Conservation (phyloP, 116 monocot genomes). For the Zostera marina region DNA sequence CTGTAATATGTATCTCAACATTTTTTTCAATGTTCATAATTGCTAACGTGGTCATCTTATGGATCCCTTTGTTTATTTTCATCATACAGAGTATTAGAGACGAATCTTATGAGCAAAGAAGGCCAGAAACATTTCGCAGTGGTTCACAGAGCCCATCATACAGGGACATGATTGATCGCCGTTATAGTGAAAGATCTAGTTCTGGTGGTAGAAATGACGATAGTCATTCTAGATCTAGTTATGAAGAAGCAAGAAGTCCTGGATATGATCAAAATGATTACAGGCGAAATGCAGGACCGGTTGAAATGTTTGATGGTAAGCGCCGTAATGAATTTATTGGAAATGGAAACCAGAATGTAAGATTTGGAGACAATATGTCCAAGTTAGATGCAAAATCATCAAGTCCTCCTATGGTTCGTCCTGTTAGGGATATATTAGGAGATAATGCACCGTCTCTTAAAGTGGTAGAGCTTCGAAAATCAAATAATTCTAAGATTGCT, state of each 20-base stretch:
- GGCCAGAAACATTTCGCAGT: constrained; percentile 26
- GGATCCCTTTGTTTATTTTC: neutral
- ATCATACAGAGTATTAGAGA: constrained; percentile 30
- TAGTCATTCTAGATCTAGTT: constrained; percentile 27
- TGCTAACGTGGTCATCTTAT: neutral
- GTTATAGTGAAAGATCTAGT: constrained; percentile 26
- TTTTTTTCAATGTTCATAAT: neutral
- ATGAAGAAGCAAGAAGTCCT: constrained; percentile 57
- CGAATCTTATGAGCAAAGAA: constrained; percentile 33
- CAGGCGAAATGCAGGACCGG: constrained; percentile 41
- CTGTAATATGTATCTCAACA: too few relatives aligned
- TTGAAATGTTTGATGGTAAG: constrained; percentile 53
- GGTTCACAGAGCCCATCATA: constrained; percentile 48
- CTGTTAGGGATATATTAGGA: constrained; percentile 73
- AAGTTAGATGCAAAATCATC: constrained; percentile 22
- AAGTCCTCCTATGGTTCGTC: constrained; percentile 62
- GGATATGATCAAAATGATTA: constrained; percentile 47
- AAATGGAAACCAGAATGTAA: constrained; percentile 33
- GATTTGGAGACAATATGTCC: constrained; percentile 28
- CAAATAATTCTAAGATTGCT: constrained; percentile 18
- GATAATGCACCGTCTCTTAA: constrained; percentile 47
- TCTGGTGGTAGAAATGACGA: constrained; percentile 44
- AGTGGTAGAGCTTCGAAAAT: constrained; percentile 43
- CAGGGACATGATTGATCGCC: constrained; percentile 36
- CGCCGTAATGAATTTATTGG: constrained; percentile 40